Base-by-base conservation (phyloP, 176 grass and related monocot genomes). In the Zea luxurians region DNA sequence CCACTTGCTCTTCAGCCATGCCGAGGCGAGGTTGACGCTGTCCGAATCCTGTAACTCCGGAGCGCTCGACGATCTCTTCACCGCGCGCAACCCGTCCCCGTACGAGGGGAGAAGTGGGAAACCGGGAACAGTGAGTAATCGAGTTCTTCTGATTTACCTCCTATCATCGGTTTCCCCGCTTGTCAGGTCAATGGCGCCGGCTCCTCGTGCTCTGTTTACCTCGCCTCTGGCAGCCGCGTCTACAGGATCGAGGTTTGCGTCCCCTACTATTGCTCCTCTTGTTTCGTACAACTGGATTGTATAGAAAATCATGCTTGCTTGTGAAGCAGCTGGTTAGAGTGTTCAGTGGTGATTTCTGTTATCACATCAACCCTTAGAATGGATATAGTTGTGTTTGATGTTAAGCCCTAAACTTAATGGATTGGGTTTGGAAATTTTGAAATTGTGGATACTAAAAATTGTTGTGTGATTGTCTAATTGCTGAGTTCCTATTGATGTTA, bases 221-320 rank as follows among this genome's bases (percentile, higher is more conserved):
- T 98, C 74, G 92, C 92, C 68, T 98, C 92, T 17, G 92, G 89
- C 15, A 89, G 85, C 78, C 75, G 74, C 61, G 86, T 95, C 59
- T 98, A 98, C 83, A 92, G 87, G 80, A 81, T 98, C 27, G 92
- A 94, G 92, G 92, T 94, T 58, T 49, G 10, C 42, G 3, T 21
- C 17, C 50, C 70, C 37, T 34, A 9, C 20, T 34, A 3, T 13
- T 59, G 37, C 48, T 60, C 35, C n/a, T 21, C 64, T 36, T 3
- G 6, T 20, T 78, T 34, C 36, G 35, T 72, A 49, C 4, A 45
- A 41, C 52, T 13, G 74, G 37, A 6, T 2, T 46, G 35, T 27
- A 5, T 41, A 48, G 13, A 13, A 35, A 5, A 65, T 2, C 44
- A 70, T 69, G 45, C 42, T 70, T 9, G 21, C 17, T 27, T 18